phyloP scores from a whole-genome alignment of 2,329 filamentous ascomycete species.

The Colletotrichum sp. region DNA sequence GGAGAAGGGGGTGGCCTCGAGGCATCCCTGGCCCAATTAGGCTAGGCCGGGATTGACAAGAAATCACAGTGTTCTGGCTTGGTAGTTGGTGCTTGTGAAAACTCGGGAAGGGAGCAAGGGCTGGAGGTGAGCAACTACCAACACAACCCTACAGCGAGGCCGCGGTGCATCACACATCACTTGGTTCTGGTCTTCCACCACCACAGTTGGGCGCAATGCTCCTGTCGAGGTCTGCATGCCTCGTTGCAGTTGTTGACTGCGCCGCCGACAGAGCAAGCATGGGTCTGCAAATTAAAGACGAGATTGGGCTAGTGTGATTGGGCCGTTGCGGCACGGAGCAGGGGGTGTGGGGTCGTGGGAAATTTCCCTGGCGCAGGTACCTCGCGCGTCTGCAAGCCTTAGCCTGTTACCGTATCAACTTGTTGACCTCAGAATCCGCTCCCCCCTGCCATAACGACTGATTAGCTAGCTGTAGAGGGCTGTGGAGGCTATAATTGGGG shows the following conservation, averaged over 20 bases:
- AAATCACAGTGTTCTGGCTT: neutral
- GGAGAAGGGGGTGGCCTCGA: neutral
- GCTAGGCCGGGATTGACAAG: neutral
- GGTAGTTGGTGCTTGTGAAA: neutral
- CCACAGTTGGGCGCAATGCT: conserved; percentile 12
- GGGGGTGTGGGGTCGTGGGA: neutral
- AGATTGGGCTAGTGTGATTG: conserved; percentile 6
- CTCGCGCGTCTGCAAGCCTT: neutral
- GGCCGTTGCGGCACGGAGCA: neutral
- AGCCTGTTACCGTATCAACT: neutral
- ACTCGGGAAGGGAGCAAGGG: neutral
- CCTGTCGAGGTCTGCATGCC: conserved; percentile 5
- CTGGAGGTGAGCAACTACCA: neutral
- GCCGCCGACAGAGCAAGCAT: conserved; percentile 13
- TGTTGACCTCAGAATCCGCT: too few species aligned
- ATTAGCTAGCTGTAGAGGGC: too few species aligned
- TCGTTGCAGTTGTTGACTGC: conserved; percentile 19
- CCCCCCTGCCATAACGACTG: too few species aligned
- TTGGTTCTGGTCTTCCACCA: neutral
- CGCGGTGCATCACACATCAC: neutral
- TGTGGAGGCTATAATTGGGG: too few species aligned
- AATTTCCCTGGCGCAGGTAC: conserved; percentile 17
- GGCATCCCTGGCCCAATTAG: neutral
- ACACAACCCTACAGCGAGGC: neutral
- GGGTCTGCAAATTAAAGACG: conserved; percentile 12